A percentile compares a stretch with the other conserved stretches of the same genome.
Conservation (phyloP, 148 eudicot genomes). For the Fallopia convolvulus region DNA sequence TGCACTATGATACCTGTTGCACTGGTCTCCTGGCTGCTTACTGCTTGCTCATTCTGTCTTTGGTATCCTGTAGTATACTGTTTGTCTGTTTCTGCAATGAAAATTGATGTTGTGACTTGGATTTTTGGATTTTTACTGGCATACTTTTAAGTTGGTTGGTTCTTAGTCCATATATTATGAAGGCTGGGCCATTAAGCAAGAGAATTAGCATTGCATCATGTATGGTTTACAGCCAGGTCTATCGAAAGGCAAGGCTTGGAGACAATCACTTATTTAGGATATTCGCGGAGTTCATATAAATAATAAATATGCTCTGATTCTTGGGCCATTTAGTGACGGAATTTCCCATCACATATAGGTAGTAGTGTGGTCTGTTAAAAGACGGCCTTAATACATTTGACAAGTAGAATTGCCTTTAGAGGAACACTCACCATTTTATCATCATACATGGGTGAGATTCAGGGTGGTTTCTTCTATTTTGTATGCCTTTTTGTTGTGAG, state of each 20-base stretch:
- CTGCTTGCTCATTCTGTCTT: not conserved
- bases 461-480: not conserved
- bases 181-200: not conserved
- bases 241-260: not conserved
- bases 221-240: not conserved
- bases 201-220: not conserved
- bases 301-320: not conserved
- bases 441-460: not conserved
- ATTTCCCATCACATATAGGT: not conserved
- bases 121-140: not conserved
- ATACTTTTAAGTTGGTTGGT: not conserved
- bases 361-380: not conserved
- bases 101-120: not conserved
- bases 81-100: not conserved
- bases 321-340: not conserved
- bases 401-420: not conserved
- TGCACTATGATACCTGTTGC: not conserved
- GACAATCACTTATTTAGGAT: not conserved
- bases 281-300: not conserved
- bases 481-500: not conserved
- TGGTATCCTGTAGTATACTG: not conserved
- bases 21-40: not conserved
- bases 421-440: not conserved
- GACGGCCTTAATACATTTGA: not conserved
- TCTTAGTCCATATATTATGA: not conserved